These are phyloP conservation scores for Coemansia sp. DNA, from an alignment of 371 early-diverging fungal species.

Conservation along the genomic window DNA sequence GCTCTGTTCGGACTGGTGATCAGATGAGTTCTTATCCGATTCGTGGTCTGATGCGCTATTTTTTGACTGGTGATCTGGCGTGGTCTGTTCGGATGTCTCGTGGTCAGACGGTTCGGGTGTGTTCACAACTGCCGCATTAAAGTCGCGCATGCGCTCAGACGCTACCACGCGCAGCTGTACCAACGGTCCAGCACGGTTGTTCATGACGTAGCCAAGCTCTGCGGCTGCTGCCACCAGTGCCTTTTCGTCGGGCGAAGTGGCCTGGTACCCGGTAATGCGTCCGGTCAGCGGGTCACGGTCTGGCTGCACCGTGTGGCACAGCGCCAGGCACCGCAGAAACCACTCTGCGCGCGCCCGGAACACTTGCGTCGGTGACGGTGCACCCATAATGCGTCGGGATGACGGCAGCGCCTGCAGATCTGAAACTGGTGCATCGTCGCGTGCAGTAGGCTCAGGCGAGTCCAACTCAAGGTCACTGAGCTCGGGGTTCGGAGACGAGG, in stretches of 20 bases:
- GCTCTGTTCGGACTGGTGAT: constrained; percentile 13
- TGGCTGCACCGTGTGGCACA: constrained; percentile 91
- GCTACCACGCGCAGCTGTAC: constrained; percentile 50
- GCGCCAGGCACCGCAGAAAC: constrained; percentile 81
- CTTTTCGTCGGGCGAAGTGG: constrained; percentile 92
- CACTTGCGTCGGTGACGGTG: constrained; percentile 28
- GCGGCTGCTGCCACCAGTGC: constrained; percentile 87
- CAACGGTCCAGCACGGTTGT: constrained; percentile 63
- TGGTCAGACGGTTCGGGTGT: not conserved
- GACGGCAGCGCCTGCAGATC: constrained; percentile 37
- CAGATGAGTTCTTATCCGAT: not conserved
- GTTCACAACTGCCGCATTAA: constrained; percentile 21
- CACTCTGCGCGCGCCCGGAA: constrained; percentile 47
- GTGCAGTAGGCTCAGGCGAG: constrained; percentile 22
- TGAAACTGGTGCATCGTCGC: constrained; percentile 37
- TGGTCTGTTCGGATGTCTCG: not conserved
- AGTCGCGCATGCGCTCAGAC: constrained; percentile 44
- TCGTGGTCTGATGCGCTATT: not conserved
- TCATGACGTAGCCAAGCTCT: constrained; percentile 76
- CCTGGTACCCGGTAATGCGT: constrained; percentile 64
- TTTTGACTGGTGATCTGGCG: not conserved
- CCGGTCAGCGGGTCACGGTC: constrained; percentile 55
- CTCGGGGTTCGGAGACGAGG: not conserved
- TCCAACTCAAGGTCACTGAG: constrained; percentile 19
- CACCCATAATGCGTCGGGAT: constrained; percentile 28